phyloP scores from a whole-genome alignment of 2,329 filamentous ascomycete species.

The Colletotrichum tropicicola region DNA sequence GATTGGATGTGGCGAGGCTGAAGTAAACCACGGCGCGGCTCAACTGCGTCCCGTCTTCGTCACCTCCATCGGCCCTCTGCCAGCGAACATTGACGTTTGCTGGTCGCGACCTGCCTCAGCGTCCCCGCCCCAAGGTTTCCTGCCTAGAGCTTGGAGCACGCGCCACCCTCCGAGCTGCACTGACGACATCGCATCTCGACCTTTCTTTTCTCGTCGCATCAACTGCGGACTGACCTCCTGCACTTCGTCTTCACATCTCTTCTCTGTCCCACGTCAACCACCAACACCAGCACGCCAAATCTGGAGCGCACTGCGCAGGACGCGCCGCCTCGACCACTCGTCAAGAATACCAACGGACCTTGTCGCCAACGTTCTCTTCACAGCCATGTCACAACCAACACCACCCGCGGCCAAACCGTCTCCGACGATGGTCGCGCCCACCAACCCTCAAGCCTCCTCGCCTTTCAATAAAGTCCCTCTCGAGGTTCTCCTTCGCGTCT shows the following conservation, averaged over 20 bases:
- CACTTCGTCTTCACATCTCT: too few relatives aligned
- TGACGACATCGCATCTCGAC: neutral
- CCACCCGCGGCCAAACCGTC: neutral
- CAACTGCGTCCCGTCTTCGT: neutral
- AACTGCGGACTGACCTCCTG: too few relatives aligned
- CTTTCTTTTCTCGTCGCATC: neutral
- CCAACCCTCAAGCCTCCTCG: neutral
- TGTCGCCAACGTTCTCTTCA: neutral
- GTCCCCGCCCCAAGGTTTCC: neutral
- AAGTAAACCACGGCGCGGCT: neutral
- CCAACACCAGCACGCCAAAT: neutral
- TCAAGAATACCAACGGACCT: too few relatives aligned
- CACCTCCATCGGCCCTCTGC: neutral
- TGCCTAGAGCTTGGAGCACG: neutral
- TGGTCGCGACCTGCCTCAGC: too few relatives aligned
- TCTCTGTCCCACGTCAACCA: too few relatives aligned
- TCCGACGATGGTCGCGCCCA: neutral
- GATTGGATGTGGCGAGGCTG: conserved; percentile 7
- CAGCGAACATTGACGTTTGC: too few relatives aligned
- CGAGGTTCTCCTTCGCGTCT: conserved; percentile 67
- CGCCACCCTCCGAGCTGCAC: neutral
- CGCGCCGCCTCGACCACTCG: too few relatives aligned
- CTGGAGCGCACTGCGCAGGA: too few relatives aligned
- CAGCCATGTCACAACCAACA: conserved; percentile 9
- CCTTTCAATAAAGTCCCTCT: conserved; percentile 55